These are phyloP conservation scores for Arthrobotrys musiformis DNA, from an alignment of 2,329 filamentous ascomycete species.

Conservation along the genomic window DNA sequence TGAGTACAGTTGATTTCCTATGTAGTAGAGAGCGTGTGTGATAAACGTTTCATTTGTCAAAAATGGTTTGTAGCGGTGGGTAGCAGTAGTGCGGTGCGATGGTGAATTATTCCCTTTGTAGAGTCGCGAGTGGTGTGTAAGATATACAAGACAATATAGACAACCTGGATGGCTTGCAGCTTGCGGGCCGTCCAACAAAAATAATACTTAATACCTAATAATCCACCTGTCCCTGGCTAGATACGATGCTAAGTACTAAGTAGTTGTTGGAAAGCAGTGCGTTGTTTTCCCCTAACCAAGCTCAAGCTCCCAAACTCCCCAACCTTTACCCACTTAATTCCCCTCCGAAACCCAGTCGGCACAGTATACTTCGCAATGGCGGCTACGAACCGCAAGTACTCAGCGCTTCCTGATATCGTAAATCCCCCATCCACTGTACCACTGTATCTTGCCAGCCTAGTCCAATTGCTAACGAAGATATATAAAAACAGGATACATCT, in stretches of 20 bases:
- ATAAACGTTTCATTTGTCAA: slow-evolving; percentile 31
- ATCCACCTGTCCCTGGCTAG: neutral
- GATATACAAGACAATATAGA: slow-evolving; percentile 8
- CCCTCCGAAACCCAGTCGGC: neutral
- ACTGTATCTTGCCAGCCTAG: slow-evolving; percentile 22
- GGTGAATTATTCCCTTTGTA: slow-evolving; percentile 40
- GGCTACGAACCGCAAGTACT: slow-evolving; percentile 76
- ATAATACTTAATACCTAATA: slow-evolving; percentile 31
- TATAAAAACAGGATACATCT: slow-evolving; percentile 76
- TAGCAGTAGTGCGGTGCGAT: no score
- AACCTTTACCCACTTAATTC: neutral
- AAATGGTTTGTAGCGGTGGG: neutral
- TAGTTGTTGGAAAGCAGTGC: neutral
- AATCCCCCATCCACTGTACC: slow-evolving; percentile 37
- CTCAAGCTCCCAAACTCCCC: neutral
- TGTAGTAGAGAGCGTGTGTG: slow-evolving; percentile 40
- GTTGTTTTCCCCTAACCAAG: slow-evolving; percentile 13
- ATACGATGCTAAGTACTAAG: neutral
- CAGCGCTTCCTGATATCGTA: slow-evolving; percentile 81
- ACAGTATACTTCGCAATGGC: slow-evolving; percentile 69
- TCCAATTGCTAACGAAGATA: slow-evolving; percentile 18
- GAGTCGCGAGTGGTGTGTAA: neutral
- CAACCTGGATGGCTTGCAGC: neutral
- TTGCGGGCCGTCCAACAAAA: neutral
- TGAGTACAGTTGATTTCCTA: slow-evolving; percentile 2